Base-by-base conservation (phyloP, 2,329 filamentous ascomycete species). In the Sporothrix euskadiensis region DNA sequence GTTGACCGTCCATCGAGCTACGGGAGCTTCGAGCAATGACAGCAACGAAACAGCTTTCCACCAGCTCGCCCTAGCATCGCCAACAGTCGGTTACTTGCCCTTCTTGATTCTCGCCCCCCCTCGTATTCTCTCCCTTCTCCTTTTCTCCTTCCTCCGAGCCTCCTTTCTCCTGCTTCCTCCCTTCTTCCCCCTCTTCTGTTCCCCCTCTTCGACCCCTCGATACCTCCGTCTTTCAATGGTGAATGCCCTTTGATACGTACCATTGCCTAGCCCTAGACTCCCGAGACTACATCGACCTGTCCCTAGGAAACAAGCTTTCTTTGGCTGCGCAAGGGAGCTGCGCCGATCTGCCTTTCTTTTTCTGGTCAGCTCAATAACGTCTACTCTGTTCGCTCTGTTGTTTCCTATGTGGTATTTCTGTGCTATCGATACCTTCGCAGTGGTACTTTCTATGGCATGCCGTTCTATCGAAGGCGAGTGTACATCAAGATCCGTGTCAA, bases 291-390 rank as follows among this genome's bases (percentile, higher is more conserved):
- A 19, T 41, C 57, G 19, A 41, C 19, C 32, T 63, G 57, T 63
- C 32, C 57, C 10, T 19, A 19, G 57, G 57, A 57, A 72, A 56
- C 71, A 57, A 65, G 71, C 71, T 72, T 63, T 72, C 26, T 41
- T 66, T 35, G n/a, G 9, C 41, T 1, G 44, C 41, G n/a, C 30
- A 71, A 10, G 16, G 16, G 65, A 19, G 26, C 65, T 32, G 30
- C 16, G 71, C 26, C 39, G 22, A 71, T 59, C 63, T 68, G 61
- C 71, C 52, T 69, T 71, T 71, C 52, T 44, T 71, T 71, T 71
- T 71, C 66, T 54, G 30, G 66, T 56, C 66, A 4, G 1, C n/a
- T 69, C n/a, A 30, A 47, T 39, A n/a, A 10, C n/a, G 7, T 22
- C 52, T n/a, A n/a, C 19, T 8, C 19, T 54, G 52, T n/a, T 22